Base-by-base conservation (phyloP, 2,329 filamentous ascomycete species). In the Purpureocillium takamizusanense region DNA sequence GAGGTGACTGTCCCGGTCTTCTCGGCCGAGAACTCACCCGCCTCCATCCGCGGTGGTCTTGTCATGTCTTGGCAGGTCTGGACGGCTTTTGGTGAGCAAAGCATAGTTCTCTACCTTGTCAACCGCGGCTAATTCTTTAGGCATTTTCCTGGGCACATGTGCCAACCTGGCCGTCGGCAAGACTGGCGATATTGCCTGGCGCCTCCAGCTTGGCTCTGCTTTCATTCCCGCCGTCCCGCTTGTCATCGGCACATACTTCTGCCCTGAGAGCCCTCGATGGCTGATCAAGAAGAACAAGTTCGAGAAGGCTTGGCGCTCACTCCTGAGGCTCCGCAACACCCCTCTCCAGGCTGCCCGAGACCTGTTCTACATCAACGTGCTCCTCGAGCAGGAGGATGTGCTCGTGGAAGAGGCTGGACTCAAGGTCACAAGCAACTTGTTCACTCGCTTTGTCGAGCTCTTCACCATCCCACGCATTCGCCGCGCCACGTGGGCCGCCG, bases 211-310 rank as follows among this genome's bases (percentile, higher is more conserved):
- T 7, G 78, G 69, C 9, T 80, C 78, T 3, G 77, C 81, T 3
- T 76, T 82, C 36, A 71, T 82, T 28, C 79, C 80, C 1, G 76
- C 78, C 0, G 56, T 84, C 2, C 77, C 78, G 7, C 61, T 84
- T 4, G 53, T 79, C 9, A 13, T 76, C 1, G 59, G 64, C 10
- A 63, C 81, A 18, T 83, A 65, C 46, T 68, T 80, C 46, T 81
- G 76, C 45, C 78, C 78, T 0, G 77, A 82, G 50, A 80, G 75
- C 2, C 78, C 79, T 3, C 69, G 78, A 38, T 84, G 78, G 78
- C 74, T 69, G 39, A 73, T 83, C 55, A 80, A 80, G 53, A 81
- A 80, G 50, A 65, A 66, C 11, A 64, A 63, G 37, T 70, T 78
- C 47, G 42, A 43, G 4, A 60, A 74, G 34, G 78, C 79, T 2